phyloP scores from a whole-genome alignment of 495 filamentous ascomycete genomes.

The Neurospora discreta region DNA sequence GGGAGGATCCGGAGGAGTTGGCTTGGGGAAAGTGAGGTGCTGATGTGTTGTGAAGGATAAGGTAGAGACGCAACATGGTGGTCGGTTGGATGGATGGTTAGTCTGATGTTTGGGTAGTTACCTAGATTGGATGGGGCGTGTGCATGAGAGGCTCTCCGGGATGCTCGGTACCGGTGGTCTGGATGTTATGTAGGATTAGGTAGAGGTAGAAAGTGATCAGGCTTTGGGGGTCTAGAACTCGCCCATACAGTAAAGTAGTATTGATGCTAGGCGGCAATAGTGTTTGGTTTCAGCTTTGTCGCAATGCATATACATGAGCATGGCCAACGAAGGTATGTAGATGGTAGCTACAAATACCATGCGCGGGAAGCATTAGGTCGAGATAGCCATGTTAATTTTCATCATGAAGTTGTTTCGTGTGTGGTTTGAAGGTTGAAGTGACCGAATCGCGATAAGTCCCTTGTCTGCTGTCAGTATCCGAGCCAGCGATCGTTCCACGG shows the following conservation, averaged over 20 bases:
- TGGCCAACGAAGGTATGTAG: neutral
- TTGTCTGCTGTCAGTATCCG: neutral
- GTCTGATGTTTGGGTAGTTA: neutral
- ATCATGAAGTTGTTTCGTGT: neutral
- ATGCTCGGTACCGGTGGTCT: neutral
- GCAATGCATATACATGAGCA: neutral
- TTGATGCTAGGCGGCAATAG: neutral
- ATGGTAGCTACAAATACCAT: neutral
- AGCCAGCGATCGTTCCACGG: neutral
- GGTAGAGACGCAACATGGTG: neutral
- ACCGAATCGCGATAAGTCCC: neutral
- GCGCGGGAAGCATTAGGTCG: neutral
- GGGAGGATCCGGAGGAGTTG: slow-evolving; percentile 33
- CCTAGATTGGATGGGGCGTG: neutral
- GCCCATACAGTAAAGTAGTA: too few relatives aligned
- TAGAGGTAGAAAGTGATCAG: neutral
- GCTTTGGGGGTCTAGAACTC: neutral
- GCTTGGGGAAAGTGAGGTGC: slow-evolving; percentile 6
- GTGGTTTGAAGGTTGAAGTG: neutral
- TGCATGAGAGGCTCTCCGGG: neutral
- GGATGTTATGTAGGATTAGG: neutral
- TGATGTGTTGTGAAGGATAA: too few relatives aligned
- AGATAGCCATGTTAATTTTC: neutral
- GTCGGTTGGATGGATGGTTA: neutral
- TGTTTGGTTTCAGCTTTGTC: neutral